Base-by-base conservation (phyloP, 1,284 basidiomycete species). In the Porodaedalea pini region DNA sequence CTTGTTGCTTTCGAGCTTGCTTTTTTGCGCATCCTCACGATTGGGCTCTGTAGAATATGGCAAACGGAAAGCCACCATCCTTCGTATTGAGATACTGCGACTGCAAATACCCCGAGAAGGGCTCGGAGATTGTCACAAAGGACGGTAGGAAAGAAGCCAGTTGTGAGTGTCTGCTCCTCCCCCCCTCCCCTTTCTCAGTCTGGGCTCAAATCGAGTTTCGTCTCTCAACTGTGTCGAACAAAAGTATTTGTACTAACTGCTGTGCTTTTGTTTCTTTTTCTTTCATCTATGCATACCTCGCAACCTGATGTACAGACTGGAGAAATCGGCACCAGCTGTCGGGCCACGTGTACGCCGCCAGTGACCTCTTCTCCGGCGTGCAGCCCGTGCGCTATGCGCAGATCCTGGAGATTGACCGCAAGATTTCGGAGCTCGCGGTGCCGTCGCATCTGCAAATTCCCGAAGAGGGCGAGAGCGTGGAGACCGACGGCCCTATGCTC, bases 1-100 rank as follows among this genome's bases (percentile, higher is more conserved):
- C 21, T n/a, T 45, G 19, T 19, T 34, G 10, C 19, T 29, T 2
- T 39, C 6, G 3, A 7, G 29, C 7, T 10, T 6, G 13, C 13
- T 40, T n/a, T 11, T 40, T 3, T 5, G 10, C 31, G 15, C 19
- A 29, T 43, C 17, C 55, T 49, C 6, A 50, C 21, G 27, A 19
- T 31, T n/a, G 39, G 19, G 36, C 21, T n/a, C n/a, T n/a, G 15
- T n/a, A 62, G 61, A 61, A 56, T 36, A 34, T 59, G 5, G 57
- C 56, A 19, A 57, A 61, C 43, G 62, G 62, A 25, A 60, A 57
- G 27, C 60, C 60, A 13, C 49, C 60, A 27, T 57, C 50, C 10
- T 58, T 61, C 43, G 47, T 51, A 11, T 17, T 59, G 15, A 49
- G 31, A 41, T 61, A 61, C 43, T 51, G 56, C 13, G 62, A 63